A percentile compares a stretch with the other conserved stretches of the same genome.
Evolutionary conservation across 2,329 filamentous ascomycete species (phyloP).

Genomic region (Dendrostoma leiphaemia): DNA sequence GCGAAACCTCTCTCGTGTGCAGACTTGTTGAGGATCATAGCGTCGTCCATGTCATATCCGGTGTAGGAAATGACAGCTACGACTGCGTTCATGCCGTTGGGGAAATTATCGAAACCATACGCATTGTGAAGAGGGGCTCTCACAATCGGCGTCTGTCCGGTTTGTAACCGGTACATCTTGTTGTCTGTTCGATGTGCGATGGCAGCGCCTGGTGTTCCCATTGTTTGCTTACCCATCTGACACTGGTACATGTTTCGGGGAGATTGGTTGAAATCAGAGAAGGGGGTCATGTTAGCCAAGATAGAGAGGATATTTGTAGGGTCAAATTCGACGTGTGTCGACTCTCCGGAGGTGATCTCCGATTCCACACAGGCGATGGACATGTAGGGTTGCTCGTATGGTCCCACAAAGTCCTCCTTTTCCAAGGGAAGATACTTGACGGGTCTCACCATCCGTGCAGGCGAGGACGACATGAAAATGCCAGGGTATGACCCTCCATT

Average conservation of each 20-base stretch:
- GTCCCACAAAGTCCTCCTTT: slow-evolving; percentile 83
- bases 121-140: slow-evolving; percentile 90
- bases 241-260: slow-evolving; percentile 99
- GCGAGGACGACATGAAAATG: slow-evolving; percentile 85
- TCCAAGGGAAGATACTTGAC: slow-evolving; percentile 89
- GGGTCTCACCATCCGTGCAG: slow-evolving; percentile 84
- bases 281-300: slow-evolving; percentile 96
- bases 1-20: slow-evolving; percentile 94
- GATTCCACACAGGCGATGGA: slow-evolving; percentile 88
- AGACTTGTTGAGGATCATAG: slow-evolving; percentile 99
- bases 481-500: slow-evolving; percentile 94
- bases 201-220: slow-evolving; percentile 91
- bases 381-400: slow-evolving; percentile 98
- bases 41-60: slow-evolving; percentile 99
- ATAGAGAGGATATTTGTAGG: slow-evolving; percentile 98
- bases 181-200: slow-evolving; percentile 89
- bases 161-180: slow-evolving; percentile 93
- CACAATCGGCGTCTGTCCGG: slow-evolving; percentile 92
- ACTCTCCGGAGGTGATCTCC: slow-evolving; percentile 83
- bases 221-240: slow-evolving; percentile 99
- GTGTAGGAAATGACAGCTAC: slow-evolving; percentile 99
- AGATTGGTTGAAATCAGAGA: slow-evolving; percentile 98
- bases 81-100: slow-evolving; percentile 91
- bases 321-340: slow-evolving; percentile 90
- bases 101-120: slow-evolving; percentile 97